These are phyloP conservation scores for Panicum virgatum DNA, from an alignment of 202 grass and related monocot genomes.

Conservation along the genomic window DNA sequence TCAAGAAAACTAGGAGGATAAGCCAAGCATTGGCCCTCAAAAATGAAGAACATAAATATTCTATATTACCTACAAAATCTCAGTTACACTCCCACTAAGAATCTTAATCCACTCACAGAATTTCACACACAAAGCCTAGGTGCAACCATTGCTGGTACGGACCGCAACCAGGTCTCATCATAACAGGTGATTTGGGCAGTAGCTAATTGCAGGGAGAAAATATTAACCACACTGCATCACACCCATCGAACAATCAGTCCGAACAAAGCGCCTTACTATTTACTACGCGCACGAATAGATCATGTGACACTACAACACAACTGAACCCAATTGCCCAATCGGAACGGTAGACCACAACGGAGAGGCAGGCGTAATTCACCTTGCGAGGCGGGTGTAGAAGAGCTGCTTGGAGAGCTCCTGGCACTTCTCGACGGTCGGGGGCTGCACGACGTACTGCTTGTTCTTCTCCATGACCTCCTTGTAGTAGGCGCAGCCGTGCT, in stretches of 20 bases:
- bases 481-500: slow-evolving; percentile 64
- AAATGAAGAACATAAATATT: background rate
- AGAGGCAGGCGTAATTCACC: slow-evolving; percentile 38
- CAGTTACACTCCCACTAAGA: background rate
- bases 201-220: background rate
- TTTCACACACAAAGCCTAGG: background rate
- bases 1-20: background rate
- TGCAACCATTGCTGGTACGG: background rate
- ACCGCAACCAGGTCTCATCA: background rate
- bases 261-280: background rate
- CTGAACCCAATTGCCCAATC: background rate
- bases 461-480: slow-evolving; percentile 89
- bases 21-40: background rate
- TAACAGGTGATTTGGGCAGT: background rate
- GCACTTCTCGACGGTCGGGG: slow-evolving; percentile 77
- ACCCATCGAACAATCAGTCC: background rate
- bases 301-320: background rate
- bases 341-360: background rate
- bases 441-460: slow-evolving; percentile 78
- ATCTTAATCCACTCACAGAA: background rate
- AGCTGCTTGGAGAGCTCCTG: slow-evolving; percentile 92
- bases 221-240: background rate
- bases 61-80: background rate
- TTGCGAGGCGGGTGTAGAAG: slow-evolving; percentile 90
- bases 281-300: slow-evolving; percentile 27